phyloP scores from a whole-genome alignment of 2,329 filamentous ascomycete genomes.

The Paraconiothyrium brasiliense region DNA sequence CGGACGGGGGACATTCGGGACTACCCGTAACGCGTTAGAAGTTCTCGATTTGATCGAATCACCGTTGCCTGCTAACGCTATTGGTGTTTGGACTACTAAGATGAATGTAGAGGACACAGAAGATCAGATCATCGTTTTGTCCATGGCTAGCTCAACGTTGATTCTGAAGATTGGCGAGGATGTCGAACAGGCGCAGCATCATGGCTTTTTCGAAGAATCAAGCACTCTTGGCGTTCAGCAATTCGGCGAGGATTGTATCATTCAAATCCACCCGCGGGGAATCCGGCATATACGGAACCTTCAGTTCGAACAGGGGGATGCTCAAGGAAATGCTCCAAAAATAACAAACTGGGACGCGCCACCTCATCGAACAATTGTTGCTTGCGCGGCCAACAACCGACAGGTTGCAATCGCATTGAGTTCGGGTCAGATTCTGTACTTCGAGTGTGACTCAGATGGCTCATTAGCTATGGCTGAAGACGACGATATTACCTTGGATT shows the following conservation, averaged over 20 bases:
- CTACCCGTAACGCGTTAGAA: conserved; percentile 89
- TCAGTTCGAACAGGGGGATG: conserved; percentile 35
- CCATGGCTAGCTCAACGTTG: conserved; percentile 87
- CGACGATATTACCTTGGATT: conserved; percentile 92
- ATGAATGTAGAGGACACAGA: conserved; percentile 81
- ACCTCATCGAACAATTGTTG: conserved; percentile 92
- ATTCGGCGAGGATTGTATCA: conserved; percentile 88
- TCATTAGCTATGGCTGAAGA: conserved; percentile 88
- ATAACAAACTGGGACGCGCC: conserved; percentile 95
- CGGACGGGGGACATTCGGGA: conserved; percentile 88
- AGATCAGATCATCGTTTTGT: conserved; percentile 95
- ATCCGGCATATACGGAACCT: conserved; percentile 87
- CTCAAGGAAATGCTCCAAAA: conserved; percentile 58
- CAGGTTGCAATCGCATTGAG: conserved; percentile 95
- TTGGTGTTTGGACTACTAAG: conserved; percentile 95
- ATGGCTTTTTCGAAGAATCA: conserved; percentile 87
- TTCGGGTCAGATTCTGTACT: conserved; percentile 96
- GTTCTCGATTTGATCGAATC: conserved; percentile 97
- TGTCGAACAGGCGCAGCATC: conserved; percentile 93
- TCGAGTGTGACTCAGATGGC: conserved; percentile 94
- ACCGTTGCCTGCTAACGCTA: conserved; percentile 86
- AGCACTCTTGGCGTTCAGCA: conserved; percentile 93
- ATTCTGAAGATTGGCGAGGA: conserved; percentile 96
- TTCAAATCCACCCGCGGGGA: conserved; percentile 96
- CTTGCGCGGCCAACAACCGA: conserved; percentile 89